Evolutionary conservation across 129 eudicot genomes (phyloP), one percentile per base, ranked within the genome.

Genomic region (Tagetes erecta): DNA sequence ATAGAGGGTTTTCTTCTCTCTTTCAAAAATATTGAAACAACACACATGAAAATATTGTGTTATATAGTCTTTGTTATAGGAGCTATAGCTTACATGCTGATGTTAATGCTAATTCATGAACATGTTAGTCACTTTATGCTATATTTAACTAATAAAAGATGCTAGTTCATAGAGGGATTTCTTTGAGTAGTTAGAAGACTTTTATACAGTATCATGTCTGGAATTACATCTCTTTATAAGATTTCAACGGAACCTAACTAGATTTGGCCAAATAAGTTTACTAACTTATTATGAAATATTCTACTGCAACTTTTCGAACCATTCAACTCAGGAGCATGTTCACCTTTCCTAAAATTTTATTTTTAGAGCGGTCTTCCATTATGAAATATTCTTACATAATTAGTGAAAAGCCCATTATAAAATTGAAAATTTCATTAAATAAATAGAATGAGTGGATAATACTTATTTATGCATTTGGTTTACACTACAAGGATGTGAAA

Each of bases 21-120:
- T 14, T 52, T 52, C 9, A 2, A 6, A 4, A 52, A 3, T 52
- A 52, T 52, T 52, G 31, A 4, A 52, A 44, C 49, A 44, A 10
- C 49, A 44, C 0, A 2, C 49, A 7, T 44, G 49, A 7, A 52
- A 52, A 52, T 13, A 52, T 52, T 52, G 33, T 52, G 8, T 52
- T 52, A 14, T 14, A 8, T 52, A 4, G 30, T 52, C 33, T 13
- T 52, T 52, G 33, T n/a, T 34, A 52, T 46, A 34, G 45, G 46
- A 55, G 45, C 46, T 59, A 14, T 73, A 73, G 57, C 68, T 33
- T 44, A 60, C 70, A 42, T 34, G 59, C 53, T 68, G 37, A 44
- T 30, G 35, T 39, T 14, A 67, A 41, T 66, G 71, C 27, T 44
- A 42, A 67, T 67, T 46, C 3, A 45, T 27, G 7, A 4, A 3